phyloP scores from a whole-genome alignment of 2,329 filamentous ascomycete genomes.

The Fusarium sambucinum region DNA sequence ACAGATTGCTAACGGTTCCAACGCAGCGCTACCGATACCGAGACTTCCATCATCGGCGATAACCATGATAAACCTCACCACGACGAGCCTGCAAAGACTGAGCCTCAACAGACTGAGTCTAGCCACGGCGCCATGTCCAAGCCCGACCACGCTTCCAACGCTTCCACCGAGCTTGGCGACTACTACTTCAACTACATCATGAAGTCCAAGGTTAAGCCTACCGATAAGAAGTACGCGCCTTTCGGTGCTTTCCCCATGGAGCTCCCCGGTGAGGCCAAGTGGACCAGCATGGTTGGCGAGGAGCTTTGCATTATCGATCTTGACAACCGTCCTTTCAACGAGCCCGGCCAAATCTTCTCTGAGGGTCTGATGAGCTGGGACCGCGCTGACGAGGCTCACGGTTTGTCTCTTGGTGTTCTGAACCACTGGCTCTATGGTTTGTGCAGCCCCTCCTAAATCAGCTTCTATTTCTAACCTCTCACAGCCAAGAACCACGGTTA shows the following conservation, averaged over 20 bases:
- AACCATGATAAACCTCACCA: conserved; percentile 7
- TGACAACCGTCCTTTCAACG: conserved; percentile 57
- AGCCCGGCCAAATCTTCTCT: conserved; percentile 54
- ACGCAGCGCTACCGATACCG: conserved; percentile 40
- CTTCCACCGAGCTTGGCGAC: conserved; percentile 46
- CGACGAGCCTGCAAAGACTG: conserved; percentile 17
- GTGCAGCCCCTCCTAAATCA: neutral
- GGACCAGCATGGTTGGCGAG: conserved; percentile 53
- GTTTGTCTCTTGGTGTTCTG: conserved; percentile 57
- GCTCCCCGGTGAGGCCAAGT: conserved; percentile 49
- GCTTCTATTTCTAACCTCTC: conserved; percentile 34
- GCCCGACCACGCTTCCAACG: conserved; percentile 29
- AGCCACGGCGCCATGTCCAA: conserved; percentile 33
- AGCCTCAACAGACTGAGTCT: conserved; percentile 11
- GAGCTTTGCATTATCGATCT: conserved; percentile 61
- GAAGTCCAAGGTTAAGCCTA: conserved; percentile 46
- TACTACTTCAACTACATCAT: conserved; percentile 52
- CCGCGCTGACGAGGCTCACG: conserved; percentile 49
- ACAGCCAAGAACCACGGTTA: conserved; percentile 61
- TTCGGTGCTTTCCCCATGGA: conserved; percentile 52
- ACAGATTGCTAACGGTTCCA: conserved; percentile 21
- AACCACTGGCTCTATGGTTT: conserved; percentile 61
- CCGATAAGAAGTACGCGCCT: conserved; percentile 46
- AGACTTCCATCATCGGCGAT: conserved; percentile 34
- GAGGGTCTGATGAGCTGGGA: conserved; percentile 54